Evolutionary conservation across 192 early-diverging fungal species (phyloP).

Genomic region (Backusella mclennaniae): DNA sequence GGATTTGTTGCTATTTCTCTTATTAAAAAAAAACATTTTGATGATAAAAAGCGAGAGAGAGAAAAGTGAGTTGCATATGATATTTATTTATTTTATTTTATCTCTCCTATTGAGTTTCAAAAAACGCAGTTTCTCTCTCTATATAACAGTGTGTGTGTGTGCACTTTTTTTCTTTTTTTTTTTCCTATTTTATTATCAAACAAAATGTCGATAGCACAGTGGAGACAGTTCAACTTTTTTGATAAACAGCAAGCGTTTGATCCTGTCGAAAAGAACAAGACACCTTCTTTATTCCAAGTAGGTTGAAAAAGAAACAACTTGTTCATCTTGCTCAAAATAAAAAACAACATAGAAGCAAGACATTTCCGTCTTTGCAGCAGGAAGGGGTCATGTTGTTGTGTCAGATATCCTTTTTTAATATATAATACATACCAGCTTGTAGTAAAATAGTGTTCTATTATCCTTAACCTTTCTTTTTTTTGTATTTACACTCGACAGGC

Average conservation of each 20-base stretch:
- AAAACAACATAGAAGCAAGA: constrained; percentile 11
- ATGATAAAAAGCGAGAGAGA: background rate
- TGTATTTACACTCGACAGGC: constrained; percentile 43
- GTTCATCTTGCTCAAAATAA: background rate
- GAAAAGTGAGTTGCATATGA: background rate
- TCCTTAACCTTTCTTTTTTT: constrained; percentile 15
- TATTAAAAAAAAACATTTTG: background rate
- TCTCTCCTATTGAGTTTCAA: background rate
- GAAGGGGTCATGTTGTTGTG: constrained; percentile 8
- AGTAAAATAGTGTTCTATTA: background rate
- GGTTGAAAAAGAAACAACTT: background rate
- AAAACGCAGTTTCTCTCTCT: background rate
- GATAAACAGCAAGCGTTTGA: constrained; percentile 63
- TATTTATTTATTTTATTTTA: background rate
- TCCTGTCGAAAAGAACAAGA: constrained; percentile 46
- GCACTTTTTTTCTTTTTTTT: background rate
- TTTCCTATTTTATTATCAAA: background rate
- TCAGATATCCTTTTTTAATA: constrained; percentile 16
- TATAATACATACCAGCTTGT: no score
- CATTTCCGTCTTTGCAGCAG: constrained; percentile 15
- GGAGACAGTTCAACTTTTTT: constrained; percentile 78
- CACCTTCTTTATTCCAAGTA: constrained; percentile 56
- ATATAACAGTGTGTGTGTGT: background rate
- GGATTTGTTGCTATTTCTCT: background rate
- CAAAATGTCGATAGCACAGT: constrained; percentile 44